Conservation (phyloP, 108 stramenopile species). For the Cafeteria roenbergensis region DNA sequence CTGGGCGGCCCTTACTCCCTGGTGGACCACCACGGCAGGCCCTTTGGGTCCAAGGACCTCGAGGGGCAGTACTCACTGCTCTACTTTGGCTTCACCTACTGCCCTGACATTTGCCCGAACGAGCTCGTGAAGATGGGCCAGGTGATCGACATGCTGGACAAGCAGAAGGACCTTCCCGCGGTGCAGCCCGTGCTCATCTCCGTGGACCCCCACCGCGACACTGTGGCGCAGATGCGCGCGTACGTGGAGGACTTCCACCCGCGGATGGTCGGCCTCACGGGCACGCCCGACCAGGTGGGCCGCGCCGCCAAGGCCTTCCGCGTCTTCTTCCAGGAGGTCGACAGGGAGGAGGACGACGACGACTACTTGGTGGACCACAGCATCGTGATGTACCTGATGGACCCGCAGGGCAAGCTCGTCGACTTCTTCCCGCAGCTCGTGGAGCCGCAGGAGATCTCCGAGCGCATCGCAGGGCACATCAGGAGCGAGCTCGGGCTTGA, state of each 20-base stretch:
- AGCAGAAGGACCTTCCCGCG: slow-evolving; percentile 25
- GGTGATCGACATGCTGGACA: slow-evolving; percentile 71
- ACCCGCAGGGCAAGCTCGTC: slow-evolving; percentile 79
- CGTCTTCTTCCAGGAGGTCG: slow-evolving; percentile 58
- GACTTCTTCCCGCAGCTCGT: slow-evolving; percentile 91
- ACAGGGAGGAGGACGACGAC: slow-evolving; percentile 74
- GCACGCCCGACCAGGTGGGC: slow-evolving; percentile 77
- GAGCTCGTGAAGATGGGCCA: slow-evolving; percentile 94
- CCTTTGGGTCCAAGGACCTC: slow-evolving; percentile 8
- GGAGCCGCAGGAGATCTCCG: background rate
- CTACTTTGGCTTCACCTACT: slow-evolving; percentile 98
- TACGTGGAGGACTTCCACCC: slow-evolving; percentile 93
- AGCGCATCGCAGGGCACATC: slow-evolving; percentile 1
- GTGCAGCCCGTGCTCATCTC: slow-evolving; percentile 72
- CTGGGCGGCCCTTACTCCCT: slow-evolving; percentile 48
- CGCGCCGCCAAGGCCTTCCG: slow-evolving; percentile 87
- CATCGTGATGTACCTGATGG: slow-evolving; percentile 93
- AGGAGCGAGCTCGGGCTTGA: too few relatives aligned
- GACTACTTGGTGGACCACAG: slow-evolving; percentile 98
- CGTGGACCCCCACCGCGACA: slow-evolving; percentile 93
- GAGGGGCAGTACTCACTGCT: slow-evolving; percentile 48
- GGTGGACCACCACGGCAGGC: slow-evolving; percentile 40
- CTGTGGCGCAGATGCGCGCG: slow-evolving; percentile 67
- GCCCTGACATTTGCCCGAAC: slow-evolving; percentile 98
- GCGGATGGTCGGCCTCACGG: slow-evolving; percentile 61